These are phyloP conservation scores for Teratosphaeria destructans DNA, from an alignment of 2,329 filamentous ascomycete genomes.

Conservation along the genomic window DNA sequence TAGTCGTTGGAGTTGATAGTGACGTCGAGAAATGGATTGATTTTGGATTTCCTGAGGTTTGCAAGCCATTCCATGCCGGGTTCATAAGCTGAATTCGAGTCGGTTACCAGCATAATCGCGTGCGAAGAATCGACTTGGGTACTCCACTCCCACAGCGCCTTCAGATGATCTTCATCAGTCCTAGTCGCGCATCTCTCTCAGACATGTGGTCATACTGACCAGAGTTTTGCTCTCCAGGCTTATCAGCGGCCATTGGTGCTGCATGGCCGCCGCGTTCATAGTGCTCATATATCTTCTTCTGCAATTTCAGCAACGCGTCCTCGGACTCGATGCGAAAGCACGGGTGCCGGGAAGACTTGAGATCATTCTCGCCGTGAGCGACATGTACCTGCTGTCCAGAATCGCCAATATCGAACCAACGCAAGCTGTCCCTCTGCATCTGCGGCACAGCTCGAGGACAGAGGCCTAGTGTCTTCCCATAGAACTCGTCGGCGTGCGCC, in stretches of 20 bases:
- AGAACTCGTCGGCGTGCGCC: constrained; percentile 43
- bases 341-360: constrained; percentile 42
- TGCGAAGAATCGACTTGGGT: constrained; percentile 52
- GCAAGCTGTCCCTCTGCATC: constrained; percentile 40
- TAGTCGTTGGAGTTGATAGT: too few relatives aligned
- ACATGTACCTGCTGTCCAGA: constrained; percentile 45
- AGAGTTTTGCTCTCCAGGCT: constrained; percentile 38
- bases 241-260: constrained; percentile 45
- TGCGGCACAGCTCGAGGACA: constrained; percentile 42
- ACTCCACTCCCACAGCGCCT: constrained; percentile 48
- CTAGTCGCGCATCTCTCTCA: constrained; percentile 16
- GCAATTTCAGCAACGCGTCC: constrained; percentile 40
- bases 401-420: constrained; percentile 50
- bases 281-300: constrained; percentile 43
- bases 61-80: neutral
- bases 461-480: constrained; percentile 46
- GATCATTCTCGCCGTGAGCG: constrained; percentile 36
- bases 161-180: neutral
- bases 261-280: constrained; percentile 37
- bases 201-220: constrained; percentile 5
- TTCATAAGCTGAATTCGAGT: constrained; percentile 29
- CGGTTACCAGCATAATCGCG: constrained; percentile 34
- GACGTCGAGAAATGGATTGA: neutral
- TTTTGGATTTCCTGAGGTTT: neutral
- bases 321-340: constrained; percentile 45